These are phyloP conservation scores for Dittrichia graveolens DNA, from an alignment of 129 eudicot species.

Conservation along the genomic window DNA sequence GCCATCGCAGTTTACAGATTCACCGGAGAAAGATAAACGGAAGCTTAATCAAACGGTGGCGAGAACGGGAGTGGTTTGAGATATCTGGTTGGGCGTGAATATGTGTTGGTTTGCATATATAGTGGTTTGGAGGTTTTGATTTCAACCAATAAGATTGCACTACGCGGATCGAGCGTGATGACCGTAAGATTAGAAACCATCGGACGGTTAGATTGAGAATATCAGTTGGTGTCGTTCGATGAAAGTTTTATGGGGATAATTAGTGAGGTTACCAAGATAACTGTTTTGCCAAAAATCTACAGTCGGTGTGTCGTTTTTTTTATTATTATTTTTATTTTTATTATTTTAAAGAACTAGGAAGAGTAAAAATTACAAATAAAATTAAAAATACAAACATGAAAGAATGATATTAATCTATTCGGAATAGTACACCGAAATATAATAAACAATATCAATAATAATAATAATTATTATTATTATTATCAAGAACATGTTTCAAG, in stretches of 20 bases:
- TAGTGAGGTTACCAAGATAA: neutral
- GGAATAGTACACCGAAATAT: no score
- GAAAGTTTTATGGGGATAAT: neutral
- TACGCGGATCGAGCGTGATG: conserved; percentile 27
- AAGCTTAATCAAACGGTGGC: neutral
- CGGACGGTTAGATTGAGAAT: conserved; percentile 12
- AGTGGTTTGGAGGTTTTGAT: conserved; percentile 14
- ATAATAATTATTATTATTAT: no score
- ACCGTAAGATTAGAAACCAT: conserved; percentile 21
- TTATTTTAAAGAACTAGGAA: no score
- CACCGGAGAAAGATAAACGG: neutral
- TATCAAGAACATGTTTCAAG: no score
- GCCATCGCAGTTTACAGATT: conserved; percentile 44
- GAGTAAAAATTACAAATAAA: no score
- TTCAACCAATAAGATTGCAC: conserved; percentile 27
- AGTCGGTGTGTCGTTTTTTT: no score
- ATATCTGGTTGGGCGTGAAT: neutral
- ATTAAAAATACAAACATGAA: no score
- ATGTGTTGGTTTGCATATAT: conserved; percentile 23
- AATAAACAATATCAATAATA: no score
- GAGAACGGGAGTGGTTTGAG: neutral
- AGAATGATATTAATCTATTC: no score
- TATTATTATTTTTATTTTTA: no score
- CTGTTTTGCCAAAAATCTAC: neutral
- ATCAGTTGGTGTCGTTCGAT: no score